Conservation (phyloP, 176 grass and related monocot species). For the Ensete ventricosum region DNA sequence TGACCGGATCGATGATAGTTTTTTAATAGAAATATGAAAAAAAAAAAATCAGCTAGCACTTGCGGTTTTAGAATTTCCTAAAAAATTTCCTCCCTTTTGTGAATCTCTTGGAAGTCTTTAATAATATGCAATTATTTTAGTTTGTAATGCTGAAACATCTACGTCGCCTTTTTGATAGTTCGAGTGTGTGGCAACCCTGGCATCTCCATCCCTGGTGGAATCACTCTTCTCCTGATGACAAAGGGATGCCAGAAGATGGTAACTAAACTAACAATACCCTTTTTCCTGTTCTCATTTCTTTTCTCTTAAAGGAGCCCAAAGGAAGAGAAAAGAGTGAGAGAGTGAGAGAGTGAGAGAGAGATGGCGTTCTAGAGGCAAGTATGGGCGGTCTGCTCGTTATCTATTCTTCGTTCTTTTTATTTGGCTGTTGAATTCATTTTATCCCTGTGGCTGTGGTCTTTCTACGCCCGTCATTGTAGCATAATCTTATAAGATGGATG, state of each 20-base stretch:
- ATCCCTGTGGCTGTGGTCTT: neutral
- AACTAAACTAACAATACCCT: neutral
- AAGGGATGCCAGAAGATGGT: neutral
- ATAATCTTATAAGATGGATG: neutral
- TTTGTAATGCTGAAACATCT: neutral
- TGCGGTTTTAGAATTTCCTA: no score
- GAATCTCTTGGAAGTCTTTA: neutral
- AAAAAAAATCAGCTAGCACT: no score
- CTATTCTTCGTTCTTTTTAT: neutral
- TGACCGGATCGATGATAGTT: no score
- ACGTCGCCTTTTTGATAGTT: slow-evolving; percentile 31
- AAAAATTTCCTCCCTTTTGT: neutral
- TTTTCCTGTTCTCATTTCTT: neutral
- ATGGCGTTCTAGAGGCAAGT: neutral
- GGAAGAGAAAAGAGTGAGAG: no score
- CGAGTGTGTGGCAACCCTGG: slow-evolving; percentile 43
- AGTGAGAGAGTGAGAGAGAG: neutral
- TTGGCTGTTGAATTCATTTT: neutral
- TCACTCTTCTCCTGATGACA: slow-evolving; percentile 28
- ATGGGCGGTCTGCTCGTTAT: neutral
- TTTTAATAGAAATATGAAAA: no score
- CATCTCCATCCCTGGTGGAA: slow-evolving; percentile 23
- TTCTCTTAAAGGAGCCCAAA: neutral
- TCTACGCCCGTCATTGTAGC: neutral
- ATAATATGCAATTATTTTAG: neutral